Evolutionary conservation across 2,329 filamentous ascomycete genomes (phyloP).

Genomic region (Huntiella savannae): DNA sequence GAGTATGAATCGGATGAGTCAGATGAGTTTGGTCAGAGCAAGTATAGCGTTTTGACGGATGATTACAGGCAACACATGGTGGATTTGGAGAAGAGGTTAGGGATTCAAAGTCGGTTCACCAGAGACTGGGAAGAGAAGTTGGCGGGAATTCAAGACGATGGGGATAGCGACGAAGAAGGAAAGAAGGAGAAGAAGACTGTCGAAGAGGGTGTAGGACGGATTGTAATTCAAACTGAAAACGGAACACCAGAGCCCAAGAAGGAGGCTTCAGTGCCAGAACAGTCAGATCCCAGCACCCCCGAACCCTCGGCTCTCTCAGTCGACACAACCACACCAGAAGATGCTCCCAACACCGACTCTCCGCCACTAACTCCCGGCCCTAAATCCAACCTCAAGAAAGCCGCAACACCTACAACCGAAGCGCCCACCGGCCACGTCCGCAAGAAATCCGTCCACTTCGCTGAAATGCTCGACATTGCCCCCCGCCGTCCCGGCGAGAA

Average conservation of each 20-base stretch:
- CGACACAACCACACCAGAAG: not conserved
- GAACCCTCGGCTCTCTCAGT: not conserved
- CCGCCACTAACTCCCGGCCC: not conserved
- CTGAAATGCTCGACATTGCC: conserved; percentile 53
- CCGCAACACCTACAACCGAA: conserved; percentile 8
- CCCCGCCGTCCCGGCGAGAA: conserved; percentile 15
- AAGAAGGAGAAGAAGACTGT: conserved; percentile 21
- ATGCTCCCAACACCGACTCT: not conserved
- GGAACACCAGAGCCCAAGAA: conserved; percentile 12
- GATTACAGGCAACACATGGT: conserved; percentile 70
- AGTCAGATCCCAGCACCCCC: not conserved
- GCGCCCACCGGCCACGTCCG: conserved; percentile 4
- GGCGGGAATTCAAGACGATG: conserved; percentile 17
- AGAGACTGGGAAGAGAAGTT: conserved; percentile 32
- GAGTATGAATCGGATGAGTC: conserved; percentile 39
- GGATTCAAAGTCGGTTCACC: conserved; percentile 32
- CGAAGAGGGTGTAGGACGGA: conserved; percentile 37
- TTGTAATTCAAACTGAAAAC: conserved; percentile 24
- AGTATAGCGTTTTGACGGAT: conserved; percentile 44
- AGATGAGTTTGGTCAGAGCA: conserved; percentile 59
- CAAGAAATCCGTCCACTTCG: conserved; percentile 68
- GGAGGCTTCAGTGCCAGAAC: not conserved
- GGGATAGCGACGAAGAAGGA: conserved; percentile 20
- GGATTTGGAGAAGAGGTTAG: conserved; percentile 59
- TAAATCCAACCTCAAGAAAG: conserved; percentile 17